These are phyloP conservation scores for Yamadazyma taylorii DNA, from an alignment of 1,139 yeast genomes.

Conservation along the genomic window DNA sequence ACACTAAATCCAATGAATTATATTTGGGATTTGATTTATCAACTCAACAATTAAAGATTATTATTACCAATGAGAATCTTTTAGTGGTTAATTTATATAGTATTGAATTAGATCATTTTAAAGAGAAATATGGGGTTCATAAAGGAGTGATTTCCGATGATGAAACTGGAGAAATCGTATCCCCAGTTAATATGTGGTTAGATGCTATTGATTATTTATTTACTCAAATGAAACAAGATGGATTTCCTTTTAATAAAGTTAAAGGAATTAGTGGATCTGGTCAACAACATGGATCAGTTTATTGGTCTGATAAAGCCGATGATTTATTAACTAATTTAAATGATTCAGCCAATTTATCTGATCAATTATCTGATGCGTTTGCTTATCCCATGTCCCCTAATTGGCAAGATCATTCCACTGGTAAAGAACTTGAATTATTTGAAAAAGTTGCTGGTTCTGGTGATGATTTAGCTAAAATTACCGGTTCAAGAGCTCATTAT, in stretches of 20 bases:
- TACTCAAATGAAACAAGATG: conserved; percentile 47
- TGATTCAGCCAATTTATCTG: conserved; percentile 30
- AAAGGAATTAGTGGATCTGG: conserved; percentile 80
- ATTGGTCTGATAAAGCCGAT: conserved; percentile 60
- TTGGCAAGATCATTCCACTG: conserved; percentile 95
- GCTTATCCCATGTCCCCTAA: conserved; percentile 74
- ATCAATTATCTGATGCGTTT: conserved; percentile 53
- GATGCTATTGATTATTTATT: conserved; percentile 75
- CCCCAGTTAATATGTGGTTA: conserved; percentile 91
- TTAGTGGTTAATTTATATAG: conserved; percentile 55
- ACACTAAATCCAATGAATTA: conserved; percentile 23
- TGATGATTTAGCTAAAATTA: conserved; percentile 59
- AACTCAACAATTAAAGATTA: conserved; percentile 83
- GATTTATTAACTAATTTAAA: conserved; percentile 33
- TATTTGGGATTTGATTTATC: conserved; percentile 83
- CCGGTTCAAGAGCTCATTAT: conserved; percentile 89
- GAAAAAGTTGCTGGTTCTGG: conserved; percentile 66
- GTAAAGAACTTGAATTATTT: conserved; percentile 60
- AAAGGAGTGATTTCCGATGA: conserved; percentile 70
- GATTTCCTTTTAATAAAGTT: conserved; percentile 62
- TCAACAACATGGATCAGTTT: conserved; percentile 92
- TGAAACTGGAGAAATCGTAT: conserved; percentile 55
- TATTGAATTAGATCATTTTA: conserved; percentile 74
- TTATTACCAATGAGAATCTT: conserved; percentile 59
- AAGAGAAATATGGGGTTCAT: conserved; percentile 52